A percentile compares a stretch with the other conserved stretches of the same genome.
Evolutionary conservation across 129 eudicot species (phyloP).

Genomic region (Flaveria linearis): DNA sequence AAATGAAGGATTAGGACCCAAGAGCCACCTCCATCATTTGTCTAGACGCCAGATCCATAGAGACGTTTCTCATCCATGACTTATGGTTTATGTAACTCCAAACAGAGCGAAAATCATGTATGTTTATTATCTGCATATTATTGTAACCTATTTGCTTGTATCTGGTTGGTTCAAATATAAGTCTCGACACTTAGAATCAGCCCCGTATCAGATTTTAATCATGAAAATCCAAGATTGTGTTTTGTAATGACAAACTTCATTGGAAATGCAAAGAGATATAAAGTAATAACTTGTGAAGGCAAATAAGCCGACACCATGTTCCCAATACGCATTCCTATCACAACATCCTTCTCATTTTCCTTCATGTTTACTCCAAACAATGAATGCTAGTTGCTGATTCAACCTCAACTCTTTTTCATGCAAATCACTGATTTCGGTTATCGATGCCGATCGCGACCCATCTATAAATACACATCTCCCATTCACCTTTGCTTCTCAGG

Average conservation of each 20-base stretch:
- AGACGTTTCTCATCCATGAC: too few species aligned
- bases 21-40: too few species aligned
- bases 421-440: slow-evolving; percentile 52
- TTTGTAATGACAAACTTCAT: slow-evolving; percentile 18
- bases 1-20: too few species aligned
- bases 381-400: slow-evolving; percentile 30
- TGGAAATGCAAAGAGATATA: slow-evolving; percentile 31
- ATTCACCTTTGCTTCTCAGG: slow-evolving; percentile 38
- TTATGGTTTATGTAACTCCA: too few species aligned
- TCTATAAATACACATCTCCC: slow-evolving; percentile 46
- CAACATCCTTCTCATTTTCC: slow-evolving; percentile 37
- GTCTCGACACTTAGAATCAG: too few species aligned
- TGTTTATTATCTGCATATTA: too few species aligned
- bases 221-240: slow-evolving; percentile 30
- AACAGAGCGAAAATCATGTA: too few species aligned
- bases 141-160: too few species aligned
- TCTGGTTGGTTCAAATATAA: too few species aligned
- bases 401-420: slow-evolving; percentile 46
- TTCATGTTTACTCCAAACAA: slow-evolving; percentile 31
- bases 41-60: too few species aligned
- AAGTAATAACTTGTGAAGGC: slow-evolving; percentile 37
- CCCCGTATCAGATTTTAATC: neutral
- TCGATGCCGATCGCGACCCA: slow-evolving; percentile 45
- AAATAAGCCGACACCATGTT: slow-evolving; percentile 53
- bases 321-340: slow-evolving; percentile 43